phyloP scores from a whole-genome alignment of 73 alveolate genomes.

The Uronychia binucleata region DNA sequence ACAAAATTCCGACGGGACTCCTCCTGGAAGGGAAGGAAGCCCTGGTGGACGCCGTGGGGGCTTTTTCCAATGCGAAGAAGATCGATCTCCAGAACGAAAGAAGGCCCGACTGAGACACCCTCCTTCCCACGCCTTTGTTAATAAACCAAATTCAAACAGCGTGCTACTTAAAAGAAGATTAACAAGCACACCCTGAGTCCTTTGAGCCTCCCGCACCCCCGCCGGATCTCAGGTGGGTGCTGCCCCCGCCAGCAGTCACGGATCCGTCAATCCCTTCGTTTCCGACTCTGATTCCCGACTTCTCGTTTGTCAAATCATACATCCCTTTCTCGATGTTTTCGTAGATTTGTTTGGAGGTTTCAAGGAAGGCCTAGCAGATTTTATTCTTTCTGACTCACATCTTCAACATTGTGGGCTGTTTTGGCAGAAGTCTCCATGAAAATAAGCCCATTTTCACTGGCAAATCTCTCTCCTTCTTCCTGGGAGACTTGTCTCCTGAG shows the following conservation, averaged over 20 bases:
- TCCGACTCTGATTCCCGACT: slow-evolving; percentile 2
- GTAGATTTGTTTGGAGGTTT: neutral
- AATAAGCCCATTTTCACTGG: slow-evolving; percentile 84
- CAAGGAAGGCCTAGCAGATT: slow-evolving; percentile 2
- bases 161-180: too few species aligned
- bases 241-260: neutral
- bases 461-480: slow-evolving; percentile 87
- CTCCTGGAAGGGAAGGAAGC: slow-evolving; percentile 84
- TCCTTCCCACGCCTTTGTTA: too few species aligned
- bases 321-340: neutral
- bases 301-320: neutral
- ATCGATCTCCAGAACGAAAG: slow-evolving; percentile 32
- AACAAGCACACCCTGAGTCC: too few species aligned
- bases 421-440: slow-evolving; percentile 90
- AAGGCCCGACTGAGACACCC: too few species aligned
- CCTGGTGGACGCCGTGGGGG: slow-evolving; percentile 43
- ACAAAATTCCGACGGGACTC: slow-evolving; percentile 86
- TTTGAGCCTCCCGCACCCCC: too few species aligned
- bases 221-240: too few species aligned
- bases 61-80: slow-evolving; percentile 17
- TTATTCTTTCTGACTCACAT: slow-evolving; percentile 32
- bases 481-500: slow-evolving; percentile 74
- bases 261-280: neutral
- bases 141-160: too few species aligned
- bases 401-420: slow-evolving; percentile 73